A percentile compares a stretch with the other conserved stretches of the same genome.
Conservation (phyloP, 495 filamentous ascomycete species). For the Staphylotrichum longicolle region DNA sequence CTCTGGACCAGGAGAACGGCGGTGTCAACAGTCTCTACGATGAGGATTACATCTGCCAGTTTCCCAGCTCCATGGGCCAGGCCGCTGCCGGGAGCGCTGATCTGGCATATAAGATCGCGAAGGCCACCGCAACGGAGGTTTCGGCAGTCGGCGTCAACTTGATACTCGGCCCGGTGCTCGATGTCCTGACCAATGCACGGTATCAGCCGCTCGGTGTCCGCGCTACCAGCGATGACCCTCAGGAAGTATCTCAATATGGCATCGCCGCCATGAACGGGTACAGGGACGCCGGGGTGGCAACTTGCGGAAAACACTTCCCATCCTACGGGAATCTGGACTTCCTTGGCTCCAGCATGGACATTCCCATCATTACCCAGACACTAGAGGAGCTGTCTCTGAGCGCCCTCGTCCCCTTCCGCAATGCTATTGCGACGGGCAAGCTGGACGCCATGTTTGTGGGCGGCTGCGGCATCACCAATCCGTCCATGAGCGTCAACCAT, state of each 20-base stretch:
- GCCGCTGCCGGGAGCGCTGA: constrained; percentile 77
- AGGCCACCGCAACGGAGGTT: constrained; percentile 83
- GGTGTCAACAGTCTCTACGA: constrained; percentile 92
- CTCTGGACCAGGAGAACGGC: constrained; percentile 90
- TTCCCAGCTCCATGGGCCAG: constrained; percentile 87
- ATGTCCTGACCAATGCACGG: constrained; percentile 82
- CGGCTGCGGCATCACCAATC: constrained; percentile 81
- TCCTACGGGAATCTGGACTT: constrained; percentile 93
- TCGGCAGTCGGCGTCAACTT: constrained; percentile 85
- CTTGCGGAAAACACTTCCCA: constrained; percentile 90
- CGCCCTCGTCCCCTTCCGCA: constrained; percentile 81
- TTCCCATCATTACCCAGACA: constrained; percentile 88
- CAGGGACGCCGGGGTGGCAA: constrained; percentile 77
- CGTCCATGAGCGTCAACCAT: constrained; percentile 86
- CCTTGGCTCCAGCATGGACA: constrained; percentile 77
- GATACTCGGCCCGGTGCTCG: constrained; percentile 85
- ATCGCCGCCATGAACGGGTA: constrained; percentile 86
- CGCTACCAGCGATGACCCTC: constrained; percentile 80
- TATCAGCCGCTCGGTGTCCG: constrained; percentile 85
- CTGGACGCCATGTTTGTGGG: constrained; percentile 92
- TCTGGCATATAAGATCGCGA: constrained; percentile 75
- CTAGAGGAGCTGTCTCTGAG: constrained; percentile 80
- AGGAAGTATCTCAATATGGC: constrained; percentile 84
- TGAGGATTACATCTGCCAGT: constrained; percentile 86
- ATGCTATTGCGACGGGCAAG: constrained; percentile 72